Conservation (phyloP, 2,329 filamentous ascomycete genomes). For the Teratosphaeria zuluensis region DNA sequence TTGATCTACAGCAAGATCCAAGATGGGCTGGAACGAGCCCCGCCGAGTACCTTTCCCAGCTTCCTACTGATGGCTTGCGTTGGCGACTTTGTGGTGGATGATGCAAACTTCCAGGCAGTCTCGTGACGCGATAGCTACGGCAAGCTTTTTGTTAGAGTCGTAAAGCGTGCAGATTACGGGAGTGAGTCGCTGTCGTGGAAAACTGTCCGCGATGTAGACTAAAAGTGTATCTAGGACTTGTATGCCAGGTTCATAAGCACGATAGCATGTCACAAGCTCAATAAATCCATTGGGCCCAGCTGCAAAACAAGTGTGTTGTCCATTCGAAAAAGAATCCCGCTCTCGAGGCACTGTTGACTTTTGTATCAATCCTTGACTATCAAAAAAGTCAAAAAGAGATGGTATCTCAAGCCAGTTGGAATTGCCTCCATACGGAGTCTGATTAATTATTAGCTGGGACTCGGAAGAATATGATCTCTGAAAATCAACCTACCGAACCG, state of each 20-base stretch:
- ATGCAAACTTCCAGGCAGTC: neutral
- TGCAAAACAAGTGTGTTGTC: too few relatives aligned
- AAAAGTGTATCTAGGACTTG: too few relatives aligned
- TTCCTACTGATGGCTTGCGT: neutral
- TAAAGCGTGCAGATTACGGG: too few relatives aligned
- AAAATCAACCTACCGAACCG: slow-evolving; percentile 1
- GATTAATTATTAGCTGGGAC: neutral
- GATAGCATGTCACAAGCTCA: neutral
- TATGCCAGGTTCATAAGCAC: neutral
- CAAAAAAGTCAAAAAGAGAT: neutral
- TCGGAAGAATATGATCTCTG: neutral
- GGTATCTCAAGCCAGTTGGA: neutral
- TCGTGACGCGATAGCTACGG: neutral
- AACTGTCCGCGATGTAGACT: too few relatives aligned
- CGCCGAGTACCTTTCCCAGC: neutral
- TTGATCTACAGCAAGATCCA: neutral
- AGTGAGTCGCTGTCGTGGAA: too few relatives aligned
- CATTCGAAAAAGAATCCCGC: too few relatives aligned
- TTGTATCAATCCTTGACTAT: too few relatives aligned
- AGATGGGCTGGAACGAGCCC: neutral
- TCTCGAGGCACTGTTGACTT: too few relatives aligned
- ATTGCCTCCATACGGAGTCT: slow-evolving; percentile 7
- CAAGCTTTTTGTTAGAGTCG: neutral
- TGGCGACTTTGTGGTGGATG: neutral
- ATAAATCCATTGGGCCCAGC: too few relatives aligned